Base-by-base conservation (phyloP, 108 stramenopile genomes). In the Skeletonema tropicum region DNA sequence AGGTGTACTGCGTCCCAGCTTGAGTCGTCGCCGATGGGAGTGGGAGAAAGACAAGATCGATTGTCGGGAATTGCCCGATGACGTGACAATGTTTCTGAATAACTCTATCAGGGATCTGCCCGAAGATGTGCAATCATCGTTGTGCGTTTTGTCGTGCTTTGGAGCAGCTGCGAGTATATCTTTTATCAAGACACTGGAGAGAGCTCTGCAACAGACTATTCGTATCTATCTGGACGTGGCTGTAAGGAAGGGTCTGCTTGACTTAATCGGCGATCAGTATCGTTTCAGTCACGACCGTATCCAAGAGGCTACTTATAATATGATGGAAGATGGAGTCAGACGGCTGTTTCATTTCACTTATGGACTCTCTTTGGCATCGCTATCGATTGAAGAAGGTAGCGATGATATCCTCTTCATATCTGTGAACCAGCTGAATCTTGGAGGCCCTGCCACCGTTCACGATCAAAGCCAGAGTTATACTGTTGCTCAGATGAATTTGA, bases 41-140 rank as follows among this genome's bases (percentile, higher is more conserved):
- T 72, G 71, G 71, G 46, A 72, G 46, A 45, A 55, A 14, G 49
- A 63, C 12, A 72, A 63, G 45, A 72, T 72, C 21, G 32, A 46
- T 21, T 30, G 13, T 1, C 61, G 10, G 29, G 15, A 48, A 8
- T 12, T 72, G 30, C 71, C 71, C 6, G 71, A 72, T 15, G 38
- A 63, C 19, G 61, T 72, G 32, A 62, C 71, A 5, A 21, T 52
- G 19, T 72, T 60, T 35, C 49, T 72, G 6, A 33, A 31, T 0
- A 49, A 48, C 33, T 8, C 36, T 3, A 72, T 72, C 10, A 12
- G 19, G n/a, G 26, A 33, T 62, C 15, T 72, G 6, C 31, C 42
- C 5, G 13, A 19, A 1, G 32, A 64, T 21, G 48, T 63, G 0
- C 61, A 72, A 23, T 32, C 45, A 2, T 46, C 71, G 25, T 62